Base-by-base conservation (phyloP, 2,329 filamentous ascomycete genomes). In the Sporothrix dimorphospora region DNA sequence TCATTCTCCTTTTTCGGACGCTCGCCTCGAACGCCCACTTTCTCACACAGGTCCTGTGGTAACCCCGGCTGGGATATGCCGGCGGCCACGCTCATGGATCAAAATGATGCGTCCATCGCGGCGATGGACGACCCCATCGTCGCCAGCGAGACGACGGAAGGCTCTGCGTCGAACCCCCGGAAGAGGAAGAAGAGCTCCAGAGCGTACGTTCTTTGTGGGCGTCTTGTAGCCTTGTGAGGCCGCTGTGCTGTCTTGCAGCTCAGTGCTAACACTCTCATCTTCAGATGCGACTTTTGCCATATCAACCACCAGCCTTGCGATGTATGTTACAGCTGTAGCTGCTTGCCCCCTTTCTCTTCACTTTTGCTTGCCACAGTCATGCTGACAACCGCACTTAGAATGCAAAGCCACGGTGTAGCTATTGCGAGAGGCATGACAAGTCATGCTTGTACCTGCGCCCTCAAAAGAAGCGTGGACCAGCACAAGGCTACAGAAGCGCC, bases 271-370 rank as follows among this genome's bases (percentile, higher is more conserved):
- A 40, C 4, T 24, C 61, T 42, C 11, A n/a, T 47, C 4, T 51
- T 1, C 72, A 85, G 83, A 69, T 84, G 83, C 77, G 83, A 84
- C 77, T 83, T 83, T 63, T 84, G 83, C 74, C 83, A 84, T 73
- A 81, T 82, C 70, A 83, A 84, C 76, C 83, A 84, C 73, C 83
- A 84, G 77, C 83, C 83, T 6, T 85, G 83, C 76, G 83, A 85
- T 77, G 75, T 76, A 65, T 4, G 75, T 72, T n/a, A 11, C 38
- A 3, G 9, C 16, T 57, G 2, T 11, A 16, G 38, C 30, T n/a
- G 16, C 40, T 14, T 21, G 21, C n/a, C 24, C 21, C 9, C 6
- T 16, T 21, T 27, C 6, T 42, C 5, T 40, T 24, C 16, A 34
- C 34, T 42, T 7, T 5, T 34, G 42, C 24, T 27, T 5, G 4